A percentile compares a stretch with the other conserved stretches of the same genome.
These are phyloP conservation scores for Hypsizygus marmoreus DNA, from an alignment of 768 basidiomycete genomes.

Conservation along the genomic window DNA sequence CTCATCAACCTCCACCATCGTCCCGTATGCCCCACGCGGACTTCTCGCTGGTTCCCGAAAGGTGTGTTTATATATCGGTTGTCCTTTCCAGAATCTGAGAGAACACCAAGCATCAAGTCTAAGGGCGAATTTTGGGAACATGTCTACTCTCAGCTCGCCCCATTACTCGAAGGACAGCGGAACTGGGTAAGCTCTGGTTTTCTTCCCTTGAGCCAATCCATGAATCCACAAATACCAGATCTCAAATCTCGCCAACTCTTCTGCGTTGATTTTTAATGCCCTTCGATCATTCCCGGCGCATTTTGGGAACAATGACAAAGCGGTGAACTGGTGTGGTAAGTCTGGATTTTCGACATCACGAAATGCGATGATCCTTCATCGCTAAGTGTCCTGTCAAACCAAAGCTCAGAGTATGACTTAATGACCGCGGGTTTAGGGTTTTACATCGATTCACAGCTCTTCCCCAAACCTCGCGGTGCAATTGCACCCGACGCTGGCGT, in stretches of 20 bases:
- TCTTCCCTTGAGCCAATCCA: no score
- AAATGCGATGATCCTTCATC: background rate
- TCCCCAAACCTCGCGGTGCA: conserved; percentile 46
- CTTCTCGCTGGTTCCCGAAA: conserved; percentile 66
- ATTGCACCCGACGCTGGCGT: conserved; percentile 13
- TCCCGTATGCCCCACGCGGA: conserved; percentile 90
- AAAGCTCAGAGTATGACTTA: background rate
- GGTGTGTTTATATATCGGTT: conserved; percentile 24
- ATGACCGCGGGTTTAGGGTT: conserved; percentile 60
- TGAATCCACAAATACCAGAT: no score
- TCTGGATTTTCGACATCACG: conserved; percentile 8
- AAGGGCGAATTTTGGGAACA: conserved; percentile 84
- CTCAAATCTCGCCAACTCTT: conserved; percentile 84
- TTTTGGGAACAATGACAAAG: conserved; percentile 63
- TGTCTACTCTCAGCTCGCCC: conserved; percentile 61
- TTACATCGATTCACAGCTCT: conserved; percentile 71
- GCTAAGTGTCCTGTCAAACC: no score
- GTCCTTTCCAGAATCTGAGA: background rate
- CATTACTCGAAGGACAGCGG: conserved; percentile 65
- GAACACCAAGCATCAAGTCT: conserved; percentile 50
- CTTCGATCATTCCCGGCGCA: conserved; percentile 64
- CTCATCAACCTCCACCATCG: conserved; percentile 5
- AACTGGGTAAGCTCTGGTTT: conserved; percentile 90
- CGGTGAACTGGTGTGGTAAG: conserved; percentile 95
- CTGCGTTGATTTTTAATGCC: conserved; percentile 78